Conservation (phyloP, 192 early-diverging fungal genomes). For the Dissophora ornata region DNA sequence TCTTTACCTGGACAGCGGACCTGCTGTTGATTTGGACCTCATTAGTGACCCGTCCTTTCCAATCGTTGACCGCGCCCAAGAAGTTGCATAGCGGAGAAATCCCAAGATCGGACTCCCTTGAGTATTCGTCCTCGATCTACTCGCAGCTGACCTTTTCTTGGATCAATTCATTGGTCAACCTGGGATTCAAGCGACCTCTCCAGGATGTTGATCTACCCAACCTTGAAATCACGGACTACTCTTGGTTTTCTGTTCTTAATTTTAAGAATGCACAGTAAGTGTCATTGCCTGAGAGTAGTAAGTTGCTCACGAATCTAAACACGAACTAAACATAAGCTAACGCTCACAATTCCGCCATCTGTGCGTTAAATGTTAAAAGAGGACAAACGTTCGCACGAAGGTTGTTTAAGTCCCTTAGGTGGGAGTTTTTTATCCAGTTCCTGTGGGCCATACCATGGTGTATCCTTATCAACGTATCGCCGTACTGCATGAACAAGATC, state of each 20-base stretch:
- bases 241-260: constrained; percentile 4
- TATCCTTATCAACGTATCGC: constrained; percentile 23
- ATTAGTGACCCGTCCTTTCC: constrained; percentile 15
- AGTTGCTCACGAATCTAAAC: too few relatives aligned
- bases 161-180: constrained; percentile 51
- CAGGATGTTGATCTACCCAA: constrained; percentile 69
- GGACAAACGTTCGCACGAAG: constrained; percentile 22
- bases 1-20: neutral
- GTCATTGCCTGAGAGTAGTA: too few relatives aligned
- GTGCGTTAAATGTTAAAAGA: neutral
- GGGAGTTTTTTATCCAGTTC: constrained; percentile 40
- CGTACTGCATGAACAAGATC: constrained; percentile 50
- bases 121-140: constrained; percentile 44
- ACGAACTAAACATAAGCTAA: too few relatives aligned
- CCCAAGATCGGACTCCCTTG: constrained; percentile 17
- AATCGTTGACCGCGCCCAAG: neutral
- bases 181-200: constrained; percentile 67
- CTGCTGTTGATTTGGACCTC: constrained; percentile 28
- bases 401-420: constrained; percentile 14
- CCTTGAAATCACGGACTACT: constrained; percentile 60
- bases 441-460: constrained; percentile 39
- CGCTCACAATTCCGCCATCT: neutral
- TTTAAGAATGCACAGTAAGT: neutral
- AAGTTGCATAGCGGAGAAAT: constrained; percentile 26
- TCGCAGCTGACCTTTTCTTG: constrained; percentile 42